Conservation (phyloP, 257 asterid genomes). For the Solanum tacnaense region DNA sequence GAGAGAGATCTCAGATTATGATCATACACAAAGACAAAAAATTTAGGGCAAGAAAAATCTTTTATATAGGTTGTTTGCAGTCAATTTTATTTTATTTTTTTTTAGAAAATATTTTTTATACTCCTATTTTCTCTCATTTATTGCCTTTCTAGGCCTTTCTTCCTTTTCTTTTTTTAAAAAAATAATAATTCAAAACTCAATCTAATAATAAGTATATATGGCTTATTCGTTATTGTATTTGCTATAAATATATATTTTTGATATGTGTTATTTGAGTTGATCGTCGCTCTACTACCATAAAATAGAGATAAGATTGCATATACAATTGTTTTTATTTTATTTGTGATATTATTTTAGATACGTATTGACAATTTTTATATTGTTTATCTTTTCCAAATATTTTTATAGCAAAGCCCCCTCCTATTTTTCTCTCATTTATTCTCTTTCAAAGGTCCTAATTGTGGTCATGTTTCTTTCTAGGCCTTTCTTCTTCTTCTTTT, state of each 20-base stretch:
- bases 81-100: neutral
- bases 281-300: too few relatives aligned
- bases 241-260: neutral
- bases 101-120: neutral
- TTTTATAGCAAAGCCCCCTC: too few relatives aligned
- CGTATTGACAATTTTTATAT: too few relatives aligned
- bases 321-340: too few relatives aligned
- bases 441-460: neutral
- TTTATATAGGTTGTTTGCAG: neutral
- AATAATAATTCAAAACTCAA: neutral
- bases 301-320: too few relatives aligned
- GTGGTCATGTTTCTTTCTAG: too few relatives aligned
- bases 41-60: neutral
- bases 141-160: neutral
- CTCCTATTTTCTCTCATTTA: slow-evolving; percentile 9
- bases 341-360: too few relatives aligned
- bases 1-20: slow-evolving; percentile 67
- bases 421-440: too few relatives aligned
- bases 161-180: too few relatives aligned
- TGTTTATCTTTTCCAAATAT: too few relatives aligned
- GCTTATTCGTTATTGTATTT: too few relatives aligned
- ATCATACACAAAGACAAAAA: neutral
- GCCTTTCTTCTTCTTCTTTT: too few relatives aligned
- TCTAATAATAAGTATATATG: neutral
- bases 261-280: neutral